Percentiles rank a stretch among this genome's conserved stretches.
phyloP scores from a whole-genome alignment of 257 asterid species.

The Apocynum venetum region DNA sequence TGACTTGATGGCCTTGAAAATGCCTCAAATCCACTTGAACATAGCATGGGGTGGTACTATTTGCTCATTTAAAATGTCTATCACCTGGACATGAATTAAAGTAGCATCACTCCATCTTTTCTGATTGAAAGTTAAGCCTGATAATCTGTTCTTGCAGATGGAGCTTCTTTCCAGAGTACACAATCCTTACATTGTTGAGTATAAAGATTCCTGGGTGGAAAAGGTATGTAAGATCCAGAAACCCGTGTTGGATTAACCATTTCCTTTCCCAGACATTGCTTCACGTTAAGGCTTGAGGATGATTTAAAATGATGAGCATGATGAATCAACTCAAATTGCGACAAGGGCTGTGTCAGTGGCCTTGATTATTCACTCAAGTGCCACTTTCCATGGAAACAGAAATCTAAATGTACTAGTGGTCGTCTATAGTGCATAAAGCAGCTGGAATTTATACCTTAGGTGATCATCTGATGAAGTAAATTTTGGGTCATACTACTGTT shows the following conservation, averaged over 20 bases:
- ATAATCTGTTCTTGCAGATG: slow-evolving; percentile 57
- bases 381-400: neutral
- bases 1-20: neutral
- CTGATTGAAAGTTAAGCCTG: neutral
- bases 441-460: no score
- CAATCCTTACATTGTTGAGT: slow-evolving; percentile 84
- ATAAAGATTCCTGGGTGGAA: slow-evolving; percentile 99
- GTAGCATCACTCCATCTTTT: neutral
- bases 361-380: neutral
- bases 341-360: neutral
- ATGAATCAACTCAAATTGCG: neutral
- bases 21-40: neutral
- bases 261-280: neutral
- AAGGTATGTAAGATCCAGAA: slow-evolving; percentile 47
- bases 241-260: neutral
- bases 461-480: neutral
- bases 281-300: neutral
- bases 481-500: neutral
- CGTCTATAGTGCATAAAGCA: neutral
- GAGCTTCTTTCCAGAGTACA: slow-evolving; percentile 84
- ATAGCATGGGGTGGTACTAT: no score
- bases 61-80: neutral
- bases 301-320: neutral
- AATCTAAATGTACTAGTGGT: neutral
- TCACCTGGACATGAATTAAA: neutral